Evolutionary conservation across 305 asterid genomes (phyloP).

Genomic region (Solanum hybrid): DNA sequence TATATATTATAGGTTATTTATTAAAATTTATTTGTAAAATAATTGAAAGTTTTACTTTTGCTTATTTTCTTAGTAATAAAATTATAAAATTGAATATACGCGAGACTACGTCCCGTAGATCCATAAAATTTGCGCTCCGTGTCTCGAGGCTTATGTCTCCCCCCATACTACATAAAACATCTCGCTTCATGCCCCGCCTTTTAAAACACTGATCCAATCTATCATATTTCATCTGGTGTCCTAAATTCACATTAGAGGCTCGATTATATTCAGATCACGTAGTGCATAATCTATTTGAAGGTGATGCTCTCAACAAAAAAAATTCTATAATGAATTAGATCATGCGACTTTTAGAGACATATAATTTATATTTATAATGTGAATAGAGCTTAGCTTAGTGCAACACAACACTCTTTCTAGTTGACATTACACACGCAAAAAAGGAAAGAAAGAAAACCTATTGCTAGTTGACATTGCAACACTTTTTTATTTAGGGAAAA

Average conservation of each 20-base stretch:
- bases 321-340: not conserved
- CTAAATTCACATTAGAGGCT: too few species aligned
- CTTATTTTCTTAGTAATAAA: not conserved
- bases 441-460: not conserved
- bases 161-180: too few species aligned
- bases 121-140: too few species aligned
- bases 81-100: too few species aligned
- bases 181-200: not conserved
- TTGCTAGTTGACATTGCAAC: not conserved
- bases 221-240: not conserved
- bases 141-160: too few species aligned
- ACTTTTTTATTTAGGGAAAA: not conserved
- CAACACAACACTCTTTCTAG: not conserved
- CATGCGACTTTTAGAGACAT: not conserved
- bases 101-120: not conserved
- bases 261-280: rapidly evolving
- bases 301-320: not conserved
- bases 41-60: too few species aligned
- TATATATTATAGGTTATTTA: too few species aligned
- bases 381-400: not conserved
- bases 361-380: not conserved
- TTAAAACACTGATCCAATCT: not conserved
- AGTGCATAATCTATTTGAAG: too few species aligned
- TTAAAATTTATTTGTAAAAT: too few species aligned
- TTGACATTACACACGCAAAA: not conserved